These are phyloP conservation scores for Trifolium dubium DNA, from an alignment of 306 rosid species.

Conservation along the genomic window DNA sequence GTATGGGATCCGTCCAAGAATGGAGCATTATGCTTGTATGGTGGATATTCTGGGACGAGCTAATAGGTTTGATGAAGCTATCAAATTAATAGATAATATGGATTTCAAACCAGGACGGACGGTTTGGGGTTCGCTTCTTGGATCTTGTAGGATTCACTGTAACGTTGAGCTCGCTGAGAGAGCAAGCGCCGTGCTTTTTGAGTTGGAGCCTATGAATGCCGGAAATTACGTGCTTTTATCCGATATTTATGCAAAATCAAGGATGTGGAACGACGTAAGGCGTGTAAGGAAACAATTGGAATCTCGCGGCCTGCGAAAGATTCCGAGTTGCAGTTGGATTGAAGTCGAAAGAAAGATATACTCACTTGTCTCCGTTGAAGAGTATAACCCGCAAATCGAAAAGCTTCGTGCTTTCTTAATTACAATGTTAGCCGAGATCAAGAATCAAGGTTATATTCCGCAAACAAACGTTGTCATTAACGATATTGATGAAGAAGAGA, in stretches of 20 bases:
- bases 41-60: conserved; percentile 98
- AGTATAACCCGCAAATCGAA: conserved; percentile 70
- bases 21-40: conserved; percentile 53
- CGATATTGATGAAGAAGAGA: conserved; percentile 76
- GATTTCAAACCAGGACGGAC: conserved; percentile 12
- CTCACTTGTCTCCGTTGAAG: conserved; percentile 69
- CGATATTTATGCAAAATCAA: conserved; percentile 76
- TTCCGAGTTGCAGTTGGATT: conserved; percentile 88
- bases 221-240: conserved; percentile 91
- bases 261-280: conserved; percentile 75
- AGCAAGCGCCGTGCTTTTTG: conserved; percentile 73
- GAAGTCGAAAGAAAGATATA: conserved; percentile 77
- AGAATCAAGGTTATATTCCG: conserved; percentile 17
- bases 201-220: conserved; percentile 85
- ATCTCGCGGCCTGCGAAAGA: conserved; percentile 63
- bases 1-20: conserved; percentile 15
- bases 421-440: conserved; percentile 12
- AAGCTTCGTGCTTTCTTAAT: conserved; percentile 68
- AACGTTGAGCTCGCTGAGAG: conserved; percentile 72
- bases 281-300: conserved; percentile 72
- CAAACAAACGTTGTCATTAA: conserved; percentile 7
- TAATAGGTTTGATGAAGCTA: conserved; percentile 82
- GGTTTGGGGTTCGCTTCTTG: conserved; percentile 29
- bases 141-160: conserved; percentile 28
- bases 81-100: conserved; percentile 71